Evolutionary conservation across 208 protist genomes (phyloP), one percentile per base, ranked within the genome.

Genomic region (Trypanosoma avium): DNA sequence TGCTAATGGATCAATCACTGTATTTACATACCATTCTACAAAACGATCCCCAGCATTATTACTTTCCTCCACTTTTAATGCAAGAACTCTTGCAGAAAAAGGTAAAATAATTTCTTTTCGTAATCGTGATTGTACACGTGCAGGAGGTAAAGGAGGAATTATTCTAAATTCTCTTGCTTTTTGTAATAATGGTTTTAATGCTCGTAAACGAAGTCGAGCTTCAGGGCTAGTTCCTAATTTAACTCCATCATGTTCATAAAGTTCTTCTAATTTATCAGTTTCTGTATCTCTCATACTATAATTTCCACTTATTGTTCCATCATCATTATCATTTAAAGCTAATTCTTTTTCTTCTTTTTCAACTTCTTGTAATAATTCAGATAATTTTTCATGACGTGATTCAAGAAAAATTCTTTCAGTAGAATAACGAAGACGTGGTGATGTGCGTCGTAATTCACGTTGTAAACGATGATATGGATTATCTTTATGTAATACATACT

Each of bases 11-110:
- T 93, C 87, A 49, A 93, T 68, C 33, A 90, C 64, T 27, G 78
- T 75, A 45, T 88, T 85, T 19, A 93, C 77, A 47, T 93, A 93
- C 87, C 87, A 93, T 69, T 93, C 83, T 19, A 93, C 81, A 75
- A 93, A 93, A 24, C 69, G 56, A 36, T 81, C 82, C 19, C 84
- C 82, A 38, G 75, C 73, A 43, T 79, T 72, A 53, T 74, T 81
- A 26, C 59, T 58, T 0, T 67, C 55, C 38, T 79, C 54, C 54
- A 58, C 73, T 21, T 81, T 75, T 53, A 93, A 53, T 15, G 87
- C 77, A 36, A 93, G 61, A 10, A 93, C 81, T 35, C 87, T 83
- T 2, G 81, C 82, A 4, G 87, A 93, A 42, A 93, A 93, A 21
- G 82, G 81, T 5, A 93, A 67, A 21, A 93, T 66, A 15, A 90